These are phyloP conservation scores for Phytophthora pisi DNA, from an alignment of 352 stramenopile genomes.

Conservation along the genomic window DNA sequence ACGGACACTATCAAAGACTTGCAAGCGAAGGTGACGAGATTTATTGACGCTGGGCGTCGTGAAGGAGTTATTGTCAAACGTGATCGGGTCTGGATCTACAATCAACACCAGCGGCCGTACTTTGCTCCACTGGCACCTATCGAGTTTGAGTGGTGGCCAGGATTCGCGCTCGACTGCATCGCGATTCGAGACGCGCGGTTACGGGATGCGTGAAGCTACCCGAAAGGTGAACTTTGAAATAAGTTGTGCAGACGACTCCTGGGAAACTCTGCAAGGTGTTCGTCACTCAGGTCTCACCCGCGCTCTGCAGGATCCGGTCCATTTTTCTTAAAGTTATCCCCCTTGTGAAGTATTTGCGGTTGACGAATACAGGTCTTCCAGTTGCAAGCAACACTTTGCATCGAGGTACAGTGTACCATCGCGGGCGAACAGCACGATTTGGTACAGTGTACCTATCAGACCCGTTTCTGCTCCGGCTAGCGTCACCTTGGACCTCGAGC, in stretches of 20 bases:
- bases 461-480: slow-evolving; percentile 4
- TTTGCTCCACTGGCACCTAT: slow-evolving; percentile 6
- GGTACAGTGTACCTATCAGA: not conserved
- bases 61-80: slow-evolving; percentile 33
- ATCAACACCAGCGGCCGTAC: slow-evolving; percentile 20
- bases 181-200: not conserved
- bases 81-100: slow-evolving; percentile 33
- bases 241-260: not conserved
- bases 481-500: slow-evolving; percentile 12
- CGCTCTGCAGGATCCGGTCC: too few species aligned
- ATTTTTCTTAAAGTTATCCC: too few species aligned
- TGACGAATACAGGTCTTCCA: too few species aligned
- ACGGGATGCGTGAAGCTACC: not conserved
- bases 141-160: not conserved
- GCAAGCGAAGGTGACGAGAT: slow-evolving; percentile 12
- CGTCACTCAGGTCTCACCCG: too few species aligned
- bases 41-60: slow-evolving; percentile 29
- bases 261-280: too few species aligned
- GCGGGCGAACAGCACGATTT: not conserved
- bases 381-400: too few species aligned
- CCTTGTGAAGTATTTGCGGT: too few species aligned
- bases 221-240: not conserved
- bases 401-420: not conserved
- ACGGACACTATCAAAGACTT: slow-evolving; percentile 4
- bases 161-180: not conserved